Base-by-base conservation (phyloP, 164 flowering plant genomes). In the Protea cynaroides region DNA sequence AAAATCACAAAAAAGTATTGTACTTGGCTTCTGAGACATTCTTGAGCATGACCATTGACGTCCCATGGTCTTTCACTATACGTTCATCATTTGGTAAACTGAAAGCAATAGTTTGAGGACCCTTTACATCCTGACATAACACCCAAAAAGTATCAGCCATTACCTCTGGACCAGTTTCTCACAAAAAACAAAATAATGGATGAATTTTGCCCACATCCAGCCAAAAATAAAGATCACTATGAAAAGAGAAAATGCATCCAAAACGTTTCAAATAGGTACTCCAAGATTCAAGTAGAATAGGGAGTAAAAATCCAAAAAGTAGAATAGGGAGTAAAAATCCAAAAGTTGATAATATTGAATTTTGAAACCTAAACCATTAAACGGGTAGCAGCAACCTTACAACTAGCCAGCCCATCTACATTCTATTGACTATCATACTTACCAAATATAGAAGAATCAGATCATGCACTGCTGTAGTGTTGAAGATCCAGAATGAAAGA, bases 11-110 rank as follows among this genome's bases (percentile, higher is more conserved):
- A 43, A 63, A 68, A 46, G 47, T 65, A 25, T 21, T 19, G 52
- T 83, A 93, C 98, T 93, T 93, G 65, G 96, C 97, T 72, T 93
- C 98, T n/a, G 92, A 86, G 64, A 93, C 80, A 86, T 93, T 93
- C 79, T 93, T 93, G 58, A 90, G 92, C 80, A 93, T 84, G 68
- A 93, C 97, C 98, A 93, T 90, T 59, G 97, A 87, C 55, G 98
- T 87, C 70, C 98, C 98, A 62, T 92, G 86, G 68, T 93, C 92
- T 62, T 83, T 90, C 46, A 93, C 98, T 47, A 90, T 88, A 7
- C 87, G 86, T 66, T 93, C 98, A 75, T 93, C 98, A 78, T 93
- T 93, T 65, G 98, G 98, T 71, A 93, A 79, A 80, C 90, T 93
- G 74, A 88, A 93, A 69, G 97, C 98, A 73, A 88, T 90, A 62